These are phyloP conservation scores for Poronia punctata DNA, from an alignment of 495 filamentous ascomycete genomes.

Conservation along the genomic window DNA sequence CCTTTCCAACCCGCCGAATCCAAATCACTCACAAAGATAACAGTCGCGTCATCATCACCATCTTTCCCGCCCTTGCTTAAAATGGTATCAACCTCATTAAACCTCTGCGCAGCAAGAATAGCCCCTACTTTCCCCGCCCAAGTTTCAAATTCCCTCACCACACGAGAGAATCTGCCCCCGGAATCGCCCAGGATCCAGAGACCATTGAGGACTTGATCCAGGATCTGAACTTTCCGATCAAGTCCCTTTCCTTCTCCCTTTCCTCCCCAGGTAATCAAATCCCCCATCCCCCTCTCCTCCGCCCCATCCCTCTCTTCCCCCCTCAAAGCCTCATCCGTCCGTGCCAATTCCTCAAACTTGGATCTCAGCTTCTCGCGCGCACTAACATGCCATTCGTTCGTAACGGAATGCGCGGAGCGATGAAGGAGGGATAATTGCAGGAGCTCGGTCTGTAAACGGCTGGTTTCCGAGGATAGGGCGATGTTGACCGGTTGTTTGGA, in stretches of 20 bases:
- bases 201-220: slow-evolving; percentile 45
- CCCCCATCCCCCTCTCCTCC: slow-evolving; percentile 32
- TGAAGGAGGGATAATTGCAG: slow-evolving; percentile 67
- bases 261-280: slow-evolving; percentile 29
- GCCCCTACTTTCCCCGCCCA: slow-evolving; percentile 40
- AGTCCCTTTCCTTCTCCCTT: slow-evolving; percentile 21
- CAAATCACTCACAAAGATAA: slow-evolving; percentile 34
- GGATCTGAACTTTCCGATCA: slow-evolving; percentile 42
- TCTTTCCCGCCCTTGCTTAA: slow-evolving; percentile 17
- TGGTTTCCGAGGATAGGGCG: slow-evolving; percentile 51
- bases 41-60: slow-evolving; percentile 13
- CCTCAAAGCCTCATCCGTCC: slow-evolving; percentile 24
- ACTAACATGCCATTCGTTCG: slow-evolving; percentile 39
- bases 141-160: slow-evolving; percentile 43
- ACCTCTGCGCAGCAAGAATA: slow-evolving; percentile 29
- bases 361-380: slow-evolving; percentile 33
- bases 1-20: slow-evolving; percentile 35
- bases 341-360: slow-evolving; percentile 34
- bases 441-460: slow-evolving; percentile 62
- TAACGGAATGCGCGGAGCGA: slow-evolving; percentile 31
- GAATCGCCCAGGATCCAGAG: slow-evolving; percentile 44
- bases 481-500: slow-evolving; percentile 48
- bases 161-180: slow-evolving; percentile 41
- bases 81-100: slow-evolving; percentile 17
- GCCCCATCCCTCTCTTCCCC: slow-evolving; percentile 23